Percentiles rank a stretch among this genome's conserved stretches.
Conservation (phyloP, 2,329 filamentous ascomycete genomes). For the Trichoderma sp. region DNA sequence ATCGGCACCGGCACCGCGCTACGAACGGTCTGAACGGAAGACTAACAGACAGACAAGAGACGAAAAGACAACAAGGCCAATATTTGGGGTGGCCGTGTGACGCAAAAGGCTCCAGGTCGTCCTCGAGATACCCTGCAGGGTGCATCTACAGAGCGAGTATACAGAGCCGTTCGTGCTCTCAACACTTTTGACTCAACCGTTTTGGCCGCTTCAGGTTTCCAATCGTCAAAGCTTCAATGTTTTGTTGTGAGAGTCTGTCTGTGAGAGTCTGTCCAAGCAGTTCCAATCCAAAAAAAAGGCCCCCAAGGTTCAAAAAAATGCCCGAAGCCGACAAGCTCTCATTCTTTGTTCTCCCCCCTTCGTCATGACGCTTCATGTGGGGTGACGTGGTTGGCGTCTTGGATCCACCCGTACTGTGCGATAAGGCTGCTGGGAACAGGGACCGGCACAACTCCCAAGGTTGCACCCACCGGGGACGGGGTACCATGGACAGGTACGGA, state of each 20-base stretch:
- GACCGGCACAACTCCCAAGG: conserved; percentile 1
- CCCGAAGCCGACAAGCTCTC: neutral
- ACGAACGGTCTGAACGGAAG: neutral
- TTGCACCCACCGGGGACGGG: conserved; percentile 2
- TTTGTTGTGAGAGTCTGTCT: too few species aligned
- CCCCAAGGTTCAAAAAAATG: neutral
- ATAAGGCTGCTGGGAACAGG: neutral
- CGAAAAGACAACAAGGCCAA: neutral
- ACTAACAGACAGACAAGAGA: neutral
- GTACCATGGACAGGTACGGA: neutral
- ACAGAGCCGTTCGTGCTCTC: too few species aligned
- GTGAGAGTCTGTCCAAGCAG: neutral
- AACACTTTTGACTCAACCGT: too few species aligned
- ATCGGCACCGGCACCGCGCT: neutral
- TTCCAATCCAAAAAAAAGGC: neutral
- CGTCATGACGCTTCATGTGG: neutral
- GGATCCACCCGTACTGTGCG: neutral
- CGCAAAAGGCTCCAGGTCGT: too few species aligned
- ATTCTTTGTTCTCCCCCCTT: neutral
- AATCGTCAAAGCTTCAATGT: too few species aligned
- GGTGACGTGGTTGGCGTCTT: conserved; percentile 14
- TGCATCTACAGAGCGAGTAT: too few species aligned
- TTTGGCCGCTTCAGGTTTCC: too few species aligned
- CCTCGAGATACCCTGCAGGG: too few species aligned
- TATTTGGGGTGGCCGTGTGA: too few species aligned